These are phyloP conservation scores for Didymella lethalis DNA, from an alignment of 2,329 filamentous ascomycete species.

Conservation along the genomic window DNA sequence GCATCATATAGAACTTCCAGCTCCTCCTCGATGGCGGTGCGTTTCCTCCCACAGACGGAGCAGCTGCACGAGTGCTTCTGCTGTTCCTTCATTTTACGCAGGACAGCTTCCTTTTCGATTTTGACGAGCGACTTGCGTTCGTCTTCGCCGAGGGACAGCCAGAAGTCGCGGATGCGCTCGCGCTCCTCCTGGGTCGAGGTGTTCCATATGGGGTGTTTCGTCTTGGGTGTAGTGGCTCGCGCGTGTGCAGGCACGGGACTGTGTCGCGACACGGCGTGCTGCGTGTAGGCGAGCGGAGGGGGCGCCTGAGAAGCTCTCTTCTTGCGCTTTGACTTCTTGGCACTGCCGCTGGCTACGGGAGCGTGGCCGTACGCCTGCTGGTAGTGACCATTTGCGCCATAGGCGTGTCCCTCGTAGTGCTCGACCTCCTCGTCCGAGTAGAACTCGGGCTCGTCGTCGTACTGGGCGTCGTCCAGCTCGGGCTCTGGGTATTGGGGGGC, in stretches of 20 bases:
- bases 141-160: constrained; percentile 91
- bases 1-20: constrained; percentile 97
- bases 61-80: constrained; percentile 99
- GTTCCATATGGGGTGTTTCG: constrained; percentile 94
- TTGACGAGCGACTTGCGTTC: constrained; percentile 95
- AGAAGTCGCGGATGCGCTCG: constrained; percentile 97
- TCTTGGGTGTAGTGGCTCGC: constrained; percentile 50
- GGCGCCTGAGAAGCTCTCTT: constrained; percentile 65
- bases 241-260: constrained; percentile 56
- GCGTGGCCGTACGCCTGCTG: constrained; percentile 36
- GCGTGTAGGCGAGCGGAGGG: constrained; percentile 42
- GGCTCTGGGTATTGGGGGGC: constrained; percentile 55
- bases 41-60: constrained; percentile 94
- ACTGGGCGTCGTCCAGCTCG: constrained; percentile 54
- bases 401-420: constrained; percentile 40
- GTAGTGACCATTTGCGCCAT: constrained; percentile 45
- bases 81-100: constrained; percentile 99
- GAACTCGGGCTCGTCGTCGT: constrained; percentile 48
- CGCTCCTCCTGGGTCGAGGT: constrained; percentile 93
- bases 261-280: constrained; percentile 42
- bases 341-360: constrained; percentile 30
- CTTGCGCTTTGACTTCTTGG: constrained; percentile 71
- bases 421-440: constrained; percentile 52
- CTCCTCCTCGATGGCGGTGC: constrained; percentile 97
- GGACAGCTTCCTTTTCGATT: constrained; percentile 96